Percentiles rank a stretch among this genome's conserved stretches.
Evolutionary conservation across 2,329 filamentous ascomycete genomes (phyloP).

Genomic region (Cytospora paraplurivora): DNA sequence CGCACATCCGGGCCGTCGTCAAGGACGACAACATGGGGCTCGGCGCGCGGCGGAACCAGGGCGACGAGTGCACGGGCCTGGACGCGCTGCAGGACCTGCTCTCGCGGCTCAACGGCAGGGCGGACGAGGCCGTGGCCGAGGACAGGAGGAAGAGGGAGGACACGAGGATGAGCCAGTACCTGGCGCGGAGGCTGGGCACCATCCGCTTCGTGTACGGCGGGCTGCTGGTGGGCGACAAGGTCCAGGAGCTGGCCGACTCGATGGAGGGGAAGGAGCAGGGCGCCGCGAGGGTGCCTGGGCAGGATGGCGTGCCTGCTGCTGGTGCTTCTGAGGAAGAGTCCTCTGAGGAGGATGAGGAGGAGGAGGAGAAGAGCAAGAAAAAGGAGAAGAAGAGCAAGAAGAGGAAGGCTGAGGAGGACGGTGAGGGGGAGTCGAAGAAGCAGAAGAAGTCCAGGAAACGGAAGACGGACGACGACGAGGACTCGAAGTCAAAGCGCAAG

Average conservation of each 20-base stretch:
- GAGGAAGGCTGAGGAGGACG: constrained; percentile 34
- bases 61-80: constrained; percentile 80
- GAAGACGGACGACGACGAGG: constrained; percentile 46
- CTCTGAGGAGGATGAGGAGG: constrained; percentile 31
- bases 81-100: constrained; percentile 85
- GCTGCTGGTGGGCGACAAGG: constrained; percentile 61
- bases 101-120: constrained; percentile 86
- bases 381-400: constrained; percentile 35
- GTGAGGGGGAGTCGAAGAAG: constrained; percentile 38
- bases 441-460: constrained; percentile 54
- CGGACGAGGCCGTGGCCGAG: constrained; percentile 69
- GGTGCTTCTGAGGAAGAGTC: constrained; percentile 28
- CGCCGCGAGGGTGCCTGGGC: constrained; percentile 27
- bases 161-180: constrained; percentile 71
- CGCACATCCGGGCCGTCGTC: constrained; percentile 80
- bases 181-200: constrained; percentile 73
- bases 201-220: constrained; percentile 91
- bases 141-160: constrained; percentile 70
- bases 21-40: constrained; percentile 93
- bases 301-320: not conserved
- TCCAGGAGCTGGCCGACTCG: constrained; percentile 47
- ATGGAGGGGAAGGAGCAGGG: constrained; percentile 34
- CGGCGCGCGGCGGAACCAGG: constrained; percentile 75
- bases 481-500: constrained; percentile 50
- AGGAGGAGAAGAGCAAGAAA: constrained; percentile 23